Evolutionary conservation across 345 rosid species (phyloP).

Genomic region (Gossypium rotundifolium): DNA sequence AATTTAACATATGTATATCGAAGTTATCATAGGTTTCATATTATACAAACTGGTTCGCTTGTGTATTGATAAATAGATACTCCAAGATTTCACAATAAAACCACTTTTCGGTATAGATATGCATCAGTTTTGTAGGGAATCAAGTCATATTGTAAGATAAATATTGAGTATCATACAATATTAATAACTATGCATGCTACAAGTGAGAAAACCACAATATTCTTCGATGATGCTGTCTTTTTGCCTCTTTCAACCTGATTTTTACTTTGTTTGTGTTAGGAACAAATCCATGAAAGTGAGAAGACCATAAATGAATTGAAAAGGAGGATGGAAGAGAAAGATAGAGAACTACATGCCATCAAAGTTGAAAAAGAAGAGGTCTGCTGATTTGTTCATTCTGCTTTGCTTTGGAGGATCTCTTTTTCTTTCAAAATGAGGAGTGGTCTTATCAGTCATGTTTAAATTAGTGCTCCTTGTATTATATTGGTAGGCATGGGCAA

Average conservation of each 20-base stretch:
- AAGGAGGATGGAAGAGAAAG: slow-evolving; percentile 81
- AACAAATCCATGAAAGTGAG: slow-evolving; percentile 67
- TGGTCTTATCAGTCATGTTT: neutral
- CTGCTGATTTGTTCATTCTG: slow-evolving; percentile 18
- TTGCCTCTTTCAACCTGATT: neutral
- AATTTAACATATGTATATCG: too few relatives aligned
- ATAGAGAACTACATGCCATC: slow-evolving; percentile 75
- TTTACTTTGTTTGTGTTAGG: slow-evolving; percentile 36
- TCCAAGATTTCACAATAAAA: too few relatives aligned
- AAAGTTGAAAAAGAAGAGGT: slow-evolving; percentile 90
- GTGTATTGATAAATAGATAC: too few relatives aligned
- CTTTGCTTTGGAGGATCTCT: neutral
- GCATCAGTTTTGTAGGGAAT: too few relatives aligned
- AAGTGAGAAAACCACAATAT: too few relatives aligned
- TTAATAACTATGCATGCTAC: neutral
- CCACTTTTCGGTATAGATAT: too few relatives aligned
- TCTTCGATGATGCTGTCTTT: neutral
- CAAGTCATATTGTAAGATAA: too few relatives aligned
- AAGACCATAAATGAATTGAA: slow-evolving; percentile 57
- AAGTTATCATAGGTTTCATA: too few relatives aligned
- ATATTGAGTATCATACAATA: too few relatives aligned
- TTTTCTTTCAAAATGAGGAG: neutral
- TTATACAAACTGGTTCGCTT: too few relatives aligned
- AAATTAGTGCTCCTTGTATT: slow-evolving; percentile 8
- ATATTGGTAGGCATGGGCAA: slow-evolving; percentile 80